Base-by-base conservation (phyloP, 2,329 filamentous ascomycete genomes). In the Eurotiales sp. region DNA sequence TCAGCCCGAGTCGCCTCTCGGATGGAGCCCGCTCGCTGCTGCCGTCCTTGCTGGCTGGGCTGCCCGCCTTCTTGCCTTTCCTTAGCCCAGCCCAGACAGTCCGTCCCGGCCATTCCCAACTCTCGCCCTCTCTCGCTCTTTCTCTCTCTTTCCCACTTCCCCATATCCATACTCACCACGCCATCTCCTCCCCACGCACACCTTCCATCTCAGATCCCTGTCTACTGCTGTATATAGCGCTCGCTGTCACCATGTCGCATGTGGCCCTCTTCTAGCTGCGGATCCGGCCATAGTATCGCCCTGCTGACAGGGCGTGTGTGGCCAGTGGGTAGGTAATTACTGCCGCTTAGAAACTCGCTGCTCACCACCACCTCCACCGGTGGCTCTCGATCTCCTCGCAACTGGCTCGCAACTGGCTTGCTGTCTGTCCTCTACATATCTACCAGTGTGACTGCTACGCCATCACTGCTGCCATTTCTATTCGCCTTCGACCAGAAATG, bases 261-360 rank as follows among this genome's bases (percentile, higher is more conserved):
- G 27, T 21, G 41, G 15, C 34, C n/a, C n/a, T n/a, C n/a, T 30
- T 46, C 23, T 53, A 53, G 45, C 29, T 39, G 51, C 11, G 45
- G 43, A 36, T 34, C 39, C 40, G 46, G 51, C 51, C 51, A 50
- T 50, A 43, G 30, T 50, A 36, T 27, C 40, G 51, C 45, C 46
- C 51, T 53, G 46, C 47, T 48, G 46, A 41, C 36, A 37, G 51
- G 41, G 47, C 42, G 25, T 46, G 36, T 54, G 51, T 54, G 51
- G 51, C 51, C 46, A 54, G 46, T 46, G 30, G n/a, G 17, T n/a
- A n/a, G n/a, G n/a, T n/a, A n/a, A n/a, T 27, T 27, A 27, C 25
- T 27, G 25, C 25, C 25, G n/a, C n/a, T n/a, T n/a, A n/a, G n/a
- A n/a, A n/a, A n/a, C n/a, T n/a, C n/a, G n/a, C n/a, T n/a, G n/a